Evolutionary conservation across 2,329 filamentous ascomycete species (phyloP).

Genomic region (Salinomyces thailandicus): DNA sequence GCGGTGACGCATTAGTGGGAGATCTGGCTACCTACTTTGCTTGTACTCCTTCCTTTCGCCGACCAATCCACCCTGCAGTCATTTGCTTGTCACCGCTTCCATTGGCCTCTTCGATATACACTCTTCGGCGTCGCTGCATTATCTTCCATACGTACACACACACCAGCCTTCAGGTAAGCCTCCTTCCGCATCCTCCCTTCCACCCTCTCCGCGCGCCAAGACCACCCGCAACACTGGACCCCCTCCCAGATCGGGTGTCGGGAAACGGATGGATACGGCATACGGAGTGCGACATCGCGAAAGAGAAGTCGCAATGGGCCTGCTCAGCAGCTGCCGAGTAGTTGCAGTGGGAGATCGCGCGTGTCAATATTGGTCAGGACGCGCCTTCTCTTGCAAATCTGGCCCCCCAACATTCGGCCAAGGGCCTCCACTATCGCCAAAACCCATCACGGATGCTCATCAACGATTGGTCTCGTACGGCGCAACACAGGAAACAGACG

Average conservation of each 20-base stretch:
- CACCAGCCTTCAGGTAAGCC: neutral
- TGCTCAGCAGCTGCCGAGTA: neutral
- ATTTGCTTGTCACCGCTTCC: neutral
- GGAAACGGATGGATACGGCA: neutral
- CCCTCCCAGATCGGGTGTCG: neutral
- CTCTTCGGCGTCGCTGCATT: neutral
- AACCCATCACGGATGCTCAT: neutral
- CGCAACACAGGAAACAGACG: neutral
- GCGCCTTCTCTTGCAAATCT: no score
- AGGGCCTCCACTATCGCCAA: no score
- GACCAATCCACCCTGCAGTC: neutral
- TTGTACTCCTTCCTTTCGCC: no score
- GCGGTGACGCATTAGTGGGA: no score
- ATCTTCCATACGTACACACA: neutral
- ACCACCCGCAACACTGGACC: neutral
- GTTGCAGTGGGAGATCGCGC: neutral
- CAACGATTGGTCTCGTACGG: neutral
- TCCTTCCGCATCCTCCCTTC: neutral
- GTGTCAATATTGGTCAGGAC: no score
- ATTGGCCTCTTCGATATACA: neutral
- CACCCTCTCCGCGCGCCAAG: neutral
- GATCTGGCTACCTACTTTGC: no score
- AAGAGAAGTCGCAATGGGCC: neutral
- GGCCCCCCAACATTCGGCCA: no score
- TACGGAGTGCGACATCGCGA: neutral